These are phyloP conservation scores for Cystofilobasidium bisporidii DNA, from an alignment of 768 basidiomycete genomes.

Conservation along the genomic window DNA sequence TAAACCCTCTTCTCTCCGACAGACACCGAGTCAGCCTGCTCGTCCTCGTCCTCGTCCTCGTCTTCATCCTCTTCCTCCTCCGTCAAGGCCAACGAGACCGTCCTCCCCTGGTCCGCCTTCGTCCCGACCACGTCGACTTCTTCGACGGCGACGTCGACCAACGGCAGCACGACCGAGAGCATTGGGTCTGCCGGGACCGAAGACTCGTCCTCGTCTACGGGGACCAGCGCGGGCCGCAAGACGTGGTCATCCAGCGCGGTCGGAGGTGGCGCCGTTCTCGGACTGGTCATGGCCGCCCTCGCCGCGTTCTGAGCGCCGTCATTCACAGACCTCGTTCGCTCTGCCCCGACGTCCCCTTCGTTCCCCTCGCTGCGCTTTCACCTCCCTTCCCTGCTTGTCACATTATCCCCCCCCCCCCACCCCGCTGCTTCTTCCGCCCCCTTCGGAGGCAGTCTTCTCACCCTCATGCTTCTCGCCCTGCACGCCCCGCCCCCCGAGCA, in stretches of 20 bases:
- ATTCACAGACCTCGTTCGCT: too few relatives aligned
- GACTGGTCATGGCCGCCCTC: not conserved
- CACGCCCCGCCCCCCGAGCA: too few relatives aligned
- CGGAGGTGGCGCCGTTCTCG: not conserved
- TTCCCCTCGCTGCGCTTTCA: too few relatives aligned
- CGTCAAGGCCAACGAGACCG: slow-evolving; percentile 2
- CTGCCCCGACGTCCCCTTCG: too few relatives aligned
- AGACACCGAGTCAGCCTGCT: slow-evolving; percentile 8
- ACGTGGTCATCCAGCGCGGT: not conserved
- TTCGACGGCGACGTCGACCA: not conserved
- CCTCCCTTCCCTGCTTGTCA: too few relatives aligned
- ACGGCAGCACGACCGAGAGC: not conserved
- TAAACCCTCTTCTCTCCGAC: not conserved
- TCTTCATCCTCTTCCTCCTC: not conserved
- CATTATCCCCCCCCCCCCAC: too few relatives aligned
- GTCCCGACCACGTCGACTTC: not conserved
- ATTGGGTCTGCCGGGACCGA: slow-evolving; percentile 2
- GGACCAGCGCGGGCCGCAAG: not conserved
- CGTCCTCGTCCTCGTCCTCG: not conserved
- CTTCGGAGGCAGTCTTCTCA: too few relatives aligned
- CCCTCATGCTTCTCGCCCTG: too few relatives aligned
- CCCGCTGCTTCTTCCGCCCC: too few relatives aligned
- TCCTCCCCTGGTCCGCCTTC: slow-evolving; percentile 12
- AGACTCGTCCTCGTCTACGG: not conserved
- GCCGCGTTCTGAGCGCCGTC: not conserved